Conservation (phyloP, 1,139 yeast genomes). For the Yamadazyma sp. region DNA sequence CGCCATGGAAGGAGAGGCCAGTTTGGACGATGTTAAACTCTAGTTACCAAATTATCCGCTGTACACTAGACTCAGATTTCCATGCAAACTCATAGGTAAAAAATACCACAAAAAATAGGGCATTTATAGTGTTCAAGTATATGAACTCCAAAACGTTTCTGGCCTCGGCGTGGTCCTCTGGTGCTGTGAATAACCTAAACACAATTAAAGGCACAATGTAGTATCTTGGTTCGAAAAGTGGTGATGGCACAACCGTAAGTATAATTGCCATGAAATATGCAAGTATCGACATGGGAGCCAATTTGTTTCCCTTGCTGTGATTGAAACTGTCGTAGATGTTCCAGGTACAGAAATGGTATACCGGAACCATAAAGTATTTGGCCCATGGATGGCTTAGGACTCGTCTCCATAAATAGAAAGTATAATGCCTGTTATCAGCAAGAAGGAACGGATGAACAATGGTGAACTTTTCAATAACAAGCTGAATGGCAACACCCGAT, state of each 20-base stretch:
- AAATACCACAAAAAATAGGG: conserved; percentile 54
- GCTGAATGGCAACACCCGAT: conserved; percentile 36
- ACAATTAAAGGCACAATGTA: conserved; percentile 77
- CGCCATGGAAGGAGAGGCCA: not conserved
- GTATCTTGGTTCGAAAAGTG: conserved; percentile 91
- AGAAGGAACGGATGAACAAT: conserved; percentile 84
- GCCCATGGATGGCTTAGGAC: conserved; percentile 48
- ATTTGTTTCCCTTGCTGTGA: conserved; percentile 1
- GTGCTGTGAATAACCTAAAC: conserved; percentile 62
- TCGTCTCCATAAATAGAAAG: conserved; percentile 78
- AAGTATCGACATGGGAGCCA: conserved; percentile 36
- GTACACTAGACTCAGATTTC: conserved; percentile 60
- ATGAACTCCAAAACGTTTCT: conserved; percentile 54
- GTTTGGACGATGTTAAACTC: not conserved
- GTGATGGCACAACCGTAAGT: conserved; percentile 78
- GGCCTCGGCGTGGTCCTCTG: conserved; percentile 26
- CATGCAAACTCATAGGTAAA: conserved; percentile 64
- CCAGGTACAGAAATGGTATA: conserved; percentile 71
- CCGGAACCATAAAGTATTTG: conserved; percentile 53
- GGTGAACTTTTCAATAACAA: conserved; percentile 59
- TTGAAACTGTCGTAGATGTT: conserved; percentile 32
- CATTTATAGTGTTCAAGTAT: conserved; percentile 62
- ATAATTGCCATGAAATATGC: conserved; percentile 54
- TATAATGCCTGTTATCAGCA: conserved; percentile 93
- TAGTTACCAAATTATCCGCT: conserved; percentile 83